Conservation (phyloP, 116 monocot species). For the Iris pallida region DNA sequence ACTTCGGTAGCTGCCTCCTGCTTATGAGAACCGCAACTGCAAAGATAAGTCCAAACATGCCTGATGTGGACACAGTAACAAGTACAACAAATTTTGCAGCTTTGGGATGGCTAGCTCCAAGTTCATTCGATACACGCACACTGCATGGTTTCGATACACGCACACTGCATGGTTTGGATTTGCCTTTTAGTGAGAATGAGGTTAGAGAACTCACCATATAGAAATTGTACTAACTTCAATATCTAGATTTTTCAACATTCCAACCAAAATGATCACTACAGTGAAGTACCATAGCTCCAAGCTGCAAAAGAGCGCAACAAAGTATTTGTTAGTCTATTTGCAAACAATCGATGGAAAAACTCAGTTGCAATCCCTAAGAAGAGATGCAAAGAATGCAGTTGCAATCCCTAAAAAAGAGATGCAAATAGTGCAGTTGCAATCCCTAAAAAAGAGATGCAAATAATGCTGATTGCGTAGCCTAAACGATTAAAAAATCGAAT, state of each 20-base stretch:
- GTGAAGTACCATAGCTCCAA: constrained; percentile 94
- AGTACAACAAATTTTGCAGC: constrained; percentile 62
- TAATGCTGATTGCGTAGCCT: too few species aligned
- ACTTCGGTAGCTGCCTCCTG: constrained; percentile 39
- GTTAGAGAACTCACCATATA: constrained; percentile 20
- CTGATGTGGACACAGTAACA: constrained; percentile 45
- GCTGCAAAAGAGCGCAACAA: constrained; percentile 28
- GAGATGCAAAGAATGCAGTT: too few species aligned
- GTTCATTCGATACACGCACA: constrained; percentile 80
- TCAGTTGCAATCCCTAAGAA: too few species aligned
- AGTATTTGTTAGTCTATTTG: too few species aligned
- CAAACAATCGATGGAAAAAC: too few species aligned
- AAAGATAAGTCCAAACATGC: constrained; percentile 49
- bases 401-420: too few species aligned
- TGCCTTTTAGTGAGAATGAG: too few species aligned
- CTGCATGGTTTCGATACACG: constrained; percentile 65
- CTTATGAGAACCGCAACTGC: constrained; percentile 23
- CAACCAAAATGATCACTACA: constrained; percentile 76
- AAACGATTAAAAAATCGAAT: too few species aligned
- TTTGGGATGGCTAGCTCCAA: constrained; percentile 63
- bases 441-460: too few species aligned
- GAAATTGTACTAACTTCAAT: constrained; percentile 63
- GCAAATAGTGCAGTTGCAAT: too few species aligned
- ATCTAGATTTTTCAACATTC: constrained; percentile 60
- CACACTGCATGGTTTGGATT: constrained; percentile 37